phyloP scores from a whole-genome alignment of 176 grass and related monocot species.

The Hsuehochloa calcarea region DNA sequence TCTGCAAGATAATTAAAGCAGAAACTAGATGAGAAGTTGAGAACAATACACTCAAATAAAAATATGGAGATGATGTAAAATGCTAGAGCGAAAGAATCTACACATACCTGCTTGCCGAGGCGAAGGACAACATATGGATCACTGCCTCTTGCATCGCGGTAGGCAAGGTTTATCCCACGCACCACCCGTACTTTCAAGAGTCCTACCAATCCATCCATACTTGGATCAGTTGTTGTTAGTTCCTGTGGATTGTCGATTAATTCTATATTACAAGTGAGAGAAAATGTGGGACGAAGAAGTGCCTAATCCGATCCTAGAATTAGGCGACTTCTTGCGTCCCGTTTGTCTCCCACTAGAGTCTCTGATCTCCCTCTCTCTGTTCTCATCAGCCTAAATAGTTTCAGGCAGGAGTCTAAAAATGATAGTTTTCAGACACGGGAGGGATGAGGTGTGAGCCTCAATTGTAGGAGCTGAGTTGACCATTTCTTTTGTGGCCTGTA shows the following conservation, averaged over 20 bases:
- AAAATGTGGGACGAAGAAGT: constrained; percentile 46
- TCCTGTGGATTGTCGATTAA: neutral
- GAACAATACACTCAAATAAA: neutral
- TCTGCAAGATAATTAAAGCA: constrained; percentile 32
- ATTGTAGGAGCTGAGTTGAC: constrained; percentile 31
- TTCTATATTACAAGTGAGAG: neutral
- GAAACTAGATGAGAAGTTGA: neutral
- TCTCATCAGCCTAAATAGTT: constrained; percentile 27
- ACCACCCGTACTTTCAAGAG: constrained; percentile 69
- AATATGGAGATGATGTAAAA: neutral
- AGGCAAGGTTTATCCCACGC: constrained; percentile 79
- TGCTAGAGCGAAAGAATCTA: neutral
- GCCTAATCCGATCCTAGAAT: constrained; percentile 44
- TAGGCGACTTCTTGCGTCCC: constrained; percentile 45
- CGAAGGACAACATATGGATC: constrained; percentile 82
- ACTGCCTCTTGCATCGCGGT: constrained; percentile 77
- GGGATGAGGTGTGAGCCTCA: neutral
- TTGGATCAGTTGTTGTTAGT: neutral
- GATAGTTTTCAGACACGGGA: neutral
- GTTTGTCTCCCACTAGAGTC: constrained; percentile 1
- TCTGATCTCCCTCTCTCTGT: neutral
- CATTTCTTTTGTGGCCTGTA: constrained; percentile 25
- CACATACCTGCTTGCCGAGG: constrained; percentile 58
- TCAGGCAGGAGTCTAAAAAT: neutral
- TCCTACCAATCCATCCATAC: constrained; percentile 64